Evolutionary conservation across 257 asterid genomes (phyloP).

Genomic region (Capsicum pubescens): DNA sequence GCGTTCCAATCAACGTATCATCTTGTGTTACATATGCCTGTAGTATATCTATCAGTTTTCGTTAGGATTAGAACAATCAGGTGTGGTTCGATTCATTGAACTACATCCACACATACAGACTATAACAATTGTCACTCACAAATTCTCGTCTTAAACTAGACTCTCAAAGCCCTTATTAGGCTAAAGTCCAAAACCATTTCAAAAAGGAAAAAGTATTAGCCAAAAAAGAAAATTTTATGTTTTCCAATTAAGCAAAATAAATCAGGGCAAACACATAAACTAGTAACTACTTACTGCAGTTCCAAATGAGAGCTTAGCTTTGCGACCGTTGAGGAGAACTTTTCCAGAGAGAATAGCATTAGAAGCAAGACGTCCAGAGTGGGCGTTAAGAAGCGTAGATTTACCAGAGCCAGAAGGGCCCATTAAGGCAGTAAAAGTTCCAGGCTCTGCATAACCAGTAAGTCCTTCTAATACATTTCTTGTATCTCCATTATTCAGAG

Average conservation of each 20-base stretch:
- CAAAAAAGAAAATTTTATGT: no score
- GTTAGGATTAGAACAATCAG: no score
- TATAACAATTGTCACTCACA: no score
- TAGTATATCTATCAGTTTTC: neutral
- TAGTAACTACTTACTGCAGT: neutral
- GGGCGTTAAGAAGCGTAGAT: neutral
- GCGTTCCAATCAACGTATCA: neutral
- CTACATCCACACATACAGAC: no score
- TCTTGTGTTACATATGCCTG: slow-evolving; percentile 17
- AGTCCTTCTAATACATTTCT: neutral
- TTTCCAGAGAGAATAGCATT: slow-evolving; percentile 11
- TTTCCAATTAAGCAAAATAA: no score
- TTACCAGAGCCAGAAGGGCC: slow-evolving; percentile 21
- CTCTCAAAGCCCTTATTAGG: no score
- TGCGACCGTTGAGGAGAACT: neutral
- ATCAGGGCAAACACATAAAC: no score
- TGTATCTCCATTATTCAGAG: slow-evolving; percentile 12
- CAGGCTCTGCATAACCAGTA: slow-evolving; percentile 18
- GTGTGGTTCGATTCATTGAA: no score
- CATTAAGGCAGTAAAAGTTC: neutral
- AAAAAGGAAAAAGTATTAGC: no score
- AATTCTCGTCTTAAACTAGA: no score
- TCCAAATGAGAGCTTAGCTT: slow-evolving; percentile 18
- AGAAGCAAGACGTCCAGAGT: slow-evolving; percentile 17
- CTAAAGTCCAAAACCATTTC: no score